phyloP scores from a whole-genome alignment of 1,284 basidiomycete species.

The Neotropicomus parvogracilis region DNA sequence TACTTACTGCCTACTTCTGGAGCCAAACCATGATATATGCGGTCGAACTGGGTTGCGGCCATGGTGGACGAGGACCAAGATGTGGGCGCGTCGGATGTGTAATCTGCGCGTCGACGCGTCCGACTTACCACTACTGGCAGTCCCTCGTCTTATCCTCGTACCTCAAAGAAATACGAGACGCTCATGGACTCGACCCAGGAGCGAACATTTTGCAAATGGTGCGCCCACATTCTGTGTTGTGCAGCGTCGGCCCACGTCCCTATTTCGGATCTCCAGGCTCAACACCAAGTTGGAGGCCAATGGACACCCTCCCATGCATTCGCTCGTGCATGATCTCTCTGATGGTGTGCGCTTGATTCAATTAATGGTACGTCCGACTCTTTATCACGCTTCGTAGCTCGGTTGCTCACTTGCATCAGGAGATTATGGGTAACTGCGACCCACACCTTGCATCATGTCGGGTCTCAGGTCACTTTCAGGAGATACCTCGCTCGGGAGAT shows the following conservation, averaged over 20 bases:
- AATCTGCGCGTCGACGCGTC: not conserved
- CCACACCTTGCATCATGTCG: conserved; percentile 4
- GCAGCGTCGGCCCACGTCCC: not conserved
- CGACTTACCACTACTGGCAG: not conserved
- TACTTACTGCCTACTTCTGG: conserved; percentile 77
- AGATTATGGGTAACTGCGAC: conserved; percentile 77
- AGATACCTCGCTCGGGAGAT: conserved; percentile 86
- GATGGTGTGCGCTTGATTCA: conserved; percentile 95
- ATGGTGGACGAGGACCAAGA: conserved; percentile 30
- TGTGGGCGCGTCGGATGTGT: not conserved
- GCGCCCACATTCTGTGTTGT: not conserved
- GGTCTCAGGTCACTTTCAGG: conserved; percentile 43
- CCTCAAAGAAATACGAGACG: too few species aligned
- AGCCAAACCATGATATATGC: conserved; percentile 74
- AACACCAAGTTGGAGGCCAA: conserved; percentile 91
- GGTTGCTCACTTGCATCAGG: conserved; percentile 45
- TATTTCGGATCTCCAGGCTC: conserved; percentile 53
- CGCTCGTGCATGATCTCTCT: conserved; percentile 86
- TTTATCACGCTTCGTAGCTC: not conserved
- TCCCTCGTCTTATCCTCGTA: not conserved
- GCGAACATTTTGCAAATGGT: conserved; percentile 89
- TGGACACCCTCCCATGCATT: conserved; percentile 86
- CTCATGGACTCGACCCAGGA: conserved; percentile 35
- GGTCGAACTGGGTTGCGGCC: conserved; percentile 76
- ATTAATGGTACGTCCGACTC: conserved; percentile 63